Conservation (phyloP, 2,329 filamentous ascomycete species). For the Fusarium mangiferae region DNA sequence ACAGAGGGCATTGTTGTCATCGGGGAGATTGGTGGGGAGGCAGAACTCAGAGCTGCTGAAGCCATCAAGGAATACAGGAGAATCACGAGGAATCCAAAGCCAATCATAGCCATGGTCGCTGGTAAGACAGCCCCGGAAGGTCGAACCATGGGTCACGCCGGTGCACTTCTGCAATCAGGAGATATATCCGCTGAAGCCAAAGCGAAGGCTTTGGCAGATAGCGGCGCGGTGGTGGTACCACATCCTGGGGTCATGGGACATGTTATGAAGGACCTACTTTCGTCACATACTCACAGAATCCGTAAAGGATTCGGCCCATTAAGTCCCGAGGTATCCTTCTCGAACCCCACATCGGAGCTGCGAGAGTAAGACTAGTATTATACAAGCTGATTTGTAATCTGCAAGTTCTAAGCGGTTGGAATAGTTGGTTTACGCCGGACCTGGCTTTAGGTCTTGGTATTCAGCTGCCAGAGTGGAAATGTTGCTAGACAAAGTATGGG, state of each 20-base stretch:
- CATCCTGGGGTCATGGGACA: conserved; percentile 53
- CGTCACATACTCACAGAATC: not conserved
- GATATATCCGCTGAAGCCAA: conserved; percentile 50
- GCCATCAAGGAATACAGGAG: conserved; percentile 72
- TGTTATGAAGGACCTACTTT: conserved; percentile 48
- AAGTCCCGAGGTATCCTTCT: not conserved
- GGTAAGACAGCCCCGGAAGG: conserved; percentile 70
- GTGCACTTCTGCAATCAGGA: conserved; percentile 62
- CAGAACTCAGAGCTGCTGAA: conserved; percentile 76
- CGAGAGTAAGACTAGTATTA: not conserved
- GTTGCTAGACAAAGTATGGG: not conserved
- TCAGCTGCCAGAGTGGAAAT: accelerated
- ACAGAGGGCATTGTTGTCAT: conserved; percentile 78
- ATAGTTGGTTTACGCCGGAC: not conserved
- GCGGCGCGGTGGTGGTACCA: conserved; percentile 51
- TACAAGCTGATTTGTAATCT: not conserved
- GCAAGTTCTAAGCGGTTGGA: not conserved
- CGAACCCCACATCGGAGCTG: not conserved
- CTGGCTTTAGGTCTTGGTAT: not conserved
- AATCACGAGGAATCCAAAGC: conserved; percentile 70
- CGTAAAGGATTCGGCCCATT: not conserved
- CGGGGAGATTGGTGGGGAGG: conserved; percentile 76
- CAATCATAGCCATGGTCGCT: conserved; percentile 70
- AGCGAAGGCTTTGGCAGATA: conserved; percentile 48
- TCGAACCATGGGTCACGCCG: conserved; percentile 78